These are phyloP conservation scores for Mycotypha africana DNA, from an alignment of 371 early-diverging fungal species.

Conservation along the genomic window DNA sequence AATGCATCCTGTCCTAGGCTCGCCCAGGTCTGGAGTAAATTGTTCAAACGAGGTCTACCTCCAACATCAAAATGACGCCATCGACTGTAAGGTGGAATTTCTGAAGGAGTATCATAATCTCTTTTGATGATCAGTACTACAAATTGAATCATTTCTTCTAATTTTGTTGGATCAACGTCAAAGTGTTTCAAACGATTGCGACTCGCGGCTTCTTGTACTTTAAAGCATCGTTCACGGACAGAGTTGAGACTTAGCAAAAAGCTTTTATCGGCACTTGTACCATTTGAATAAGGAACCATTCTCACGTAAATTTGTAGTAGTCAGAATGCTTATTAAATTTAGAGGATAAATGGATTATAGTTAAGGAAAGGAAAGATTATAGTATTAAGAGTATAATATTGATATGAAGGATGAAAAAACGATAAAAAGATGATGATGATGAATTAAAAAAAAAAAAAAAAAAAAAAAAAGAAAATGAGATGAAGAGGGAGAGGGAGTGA, in stretches of 20 bases:
- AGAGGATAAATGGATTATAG: no score
- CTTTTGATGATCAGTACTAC: constrained; percentile 72
- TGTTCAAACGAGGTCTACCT: constrained; percentile 50
- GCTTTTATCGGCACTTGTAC: constrained; percentile 21
- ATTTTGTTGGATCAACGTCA: constrained; percentile 58
- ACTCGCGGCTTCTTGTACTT: constrained; percentile 61
- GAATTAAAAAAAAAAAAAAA: background rate
- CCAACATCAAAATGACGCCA: constrained; percentile 87
- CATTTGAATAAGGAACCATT: constrained; percentile 20
- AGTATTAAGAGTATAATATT: no score
- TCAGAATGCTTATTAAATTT: no score
- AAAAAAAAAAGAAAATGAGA: no score
- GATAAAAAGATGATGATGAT: no score
- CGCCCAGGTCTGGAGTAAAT: constrained; percentile 46
- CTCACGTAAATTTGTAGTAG: no score
- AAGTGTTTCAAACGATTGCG: constrained; percentile 62
- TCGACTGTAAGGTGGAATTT: constrained; percentile 82
- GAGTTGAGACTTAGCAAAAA: constrained; percentile 70
- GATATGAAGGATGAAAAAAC: background rate
- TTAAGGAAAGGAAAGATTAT: no score
- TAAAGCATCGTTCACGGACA: constrained; percentile 70
- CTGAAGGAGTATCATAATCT: constrained; percentile 54
- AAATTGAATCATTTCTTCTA: constrained; percentile 64
- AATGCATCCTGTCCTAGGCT: constrained; percentile 37
- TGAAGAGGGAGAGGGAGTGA: no score